Conservation (phyloP, 1,284 basidiomycete species). For the Golubevia pallescens region DNA sequence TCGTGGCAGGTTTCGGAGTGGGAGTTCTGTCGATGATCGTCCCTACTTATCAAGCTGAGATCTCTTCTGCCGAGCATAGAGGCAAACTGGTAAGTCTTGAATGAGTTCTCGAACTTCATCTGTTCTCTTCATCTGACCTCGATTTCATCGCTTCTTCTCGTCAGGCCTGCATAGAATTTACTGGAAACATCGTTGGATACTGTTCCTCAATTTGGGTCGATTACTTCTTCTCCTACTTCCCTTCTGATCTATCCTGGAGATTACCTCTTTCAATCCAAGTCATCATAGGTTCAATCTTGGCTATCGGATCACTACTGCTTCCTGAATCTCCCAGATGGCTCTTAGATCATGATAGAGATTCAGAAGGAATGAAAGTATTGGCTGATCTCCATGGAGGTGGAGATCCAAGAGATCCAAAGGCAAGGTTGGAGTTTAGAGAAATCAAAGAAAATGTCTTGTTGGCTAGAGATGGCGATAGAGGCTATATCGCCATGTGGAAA, state of each 20-base stretch:
- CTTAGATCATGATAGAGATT: constrained; percentile 85
- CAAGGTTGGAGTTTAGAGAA: constrained; percentile 85
- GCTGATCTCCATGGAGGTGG: constrained; percentile 85
- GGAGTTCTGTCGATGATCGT: constrained; percentile 95
- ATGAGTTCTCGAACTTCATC: background rate
- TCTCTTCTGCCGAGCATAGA: constrained; percentile 85
- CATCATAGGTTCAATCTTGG: constrained; percentile 82
- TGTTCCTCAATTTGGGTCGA: constrained; percentile 95
- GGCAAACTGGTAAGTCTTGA: constrained; percentile 34
- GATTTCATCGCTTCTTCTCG: background rate
- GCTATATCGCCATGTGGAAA: constrained; percentile 84
- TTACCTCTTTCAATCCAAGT: constrained; percentile 65
- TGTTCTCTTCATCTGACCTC: background rate
- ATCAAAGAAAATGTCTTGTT: constrained; percentile 76
- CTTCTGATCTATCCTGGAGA: constrained; percentile 65
- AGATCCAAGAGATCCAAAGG: constrained; percentile 75
- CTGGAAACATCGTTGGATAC: constrained; percentile 85
- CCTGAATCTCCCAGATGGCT: constrained; percentile 91
- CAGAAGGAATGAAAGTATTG: constrained; percentile 84
- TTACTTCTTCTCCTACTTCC: constrained; percentile 84
- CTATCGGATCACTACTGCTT: constrained; percentile 81
- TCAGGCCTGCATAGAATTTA: constrained; percentile 91
- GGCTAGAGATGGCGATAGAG: constrained; percentile 71
- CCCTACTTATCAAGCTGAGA: constrained; percentile 96
- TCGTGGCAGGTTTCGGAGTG: constrained; percentile 90